A percentile compares a stretch with the other conserved stretches of the same genome.
These are phyloP conservation scores for Globisporangium cylindrosporum DNA, from an alignment of 352 stramenopile genomes.

Conservation along the genomic window DNA sequence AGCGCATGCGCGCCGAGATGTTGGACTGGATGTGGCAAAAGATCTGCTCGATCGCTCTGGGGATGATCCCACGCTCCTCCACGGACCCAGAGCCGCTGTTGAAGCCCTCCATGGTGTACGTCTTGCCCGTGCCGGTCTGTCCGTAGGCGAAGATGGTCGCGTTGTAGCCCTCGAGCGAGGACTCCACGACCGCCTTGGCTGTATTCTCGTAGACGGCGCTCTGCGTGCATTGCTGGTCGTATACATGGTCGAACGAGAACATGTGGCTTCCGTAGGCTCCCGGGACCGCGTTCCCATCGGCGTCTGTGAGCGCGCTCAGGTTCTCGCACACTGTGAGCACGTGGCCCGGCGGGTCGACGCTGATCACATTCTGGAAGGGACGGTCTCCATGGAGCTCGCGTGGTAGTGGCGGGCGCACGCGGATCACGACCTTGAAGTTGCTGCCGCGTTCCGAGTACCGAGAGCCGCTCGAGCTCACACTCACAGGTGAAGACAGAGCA, in stretches of 20 bases:
- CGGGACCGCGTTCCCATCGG: conserved; percentile 23
- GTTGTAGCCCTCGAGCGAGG: conserved; percentile 90
- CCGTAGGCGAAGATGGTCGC: conserved; percentile 91
- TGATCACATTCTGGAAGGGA: conserved; percentile 90
- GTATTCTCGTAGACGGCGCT: conserved; percentile 93
- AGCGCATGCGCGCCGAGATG: conserved; percentile 80
- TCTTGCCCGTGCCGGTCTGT: conserved; percentile 92
- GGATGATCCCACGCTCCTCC: conserved; percentile 96
- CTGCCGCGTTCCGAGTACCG: conserved; percentile 49
- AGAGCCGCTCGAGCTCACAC: conserved; percentile 27
- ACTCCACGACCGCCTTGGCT: conserved; percentile 90
- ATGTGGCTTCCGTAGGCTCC: conserved; percentile 82
- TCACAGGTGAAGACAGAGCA: conserved; percentile 36
- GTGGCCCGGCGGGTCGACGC: conserved; percentile 81
- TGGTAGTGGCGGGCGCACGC: conserved; percentile 84
- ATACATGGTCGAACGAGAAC: conserved; percentile 95
- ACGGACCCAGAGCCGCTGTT: conserved; percentile 82
- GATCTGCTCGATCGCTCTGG: conserved; percentile 96
- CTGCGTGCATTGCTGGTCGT: conserved; percentile 90
- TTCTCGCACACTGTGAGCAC: conserved; percentile 90
- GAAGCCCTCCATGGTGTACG: conserved; percentile 97
- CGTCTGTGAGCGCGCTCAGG: conserved; percentile 42
- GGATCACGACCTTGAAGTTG: conserved; percentile 94
- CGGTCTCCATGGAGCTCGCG: conserved; percentile 86
- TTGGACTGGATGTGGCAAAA: conserved; percentile 90